These are phyloP conservation scores for Penicillium sp. DNA, from an alignment of 2,329 filamentous ascomycete genomes.

Conservation along the genomic window DNA sequence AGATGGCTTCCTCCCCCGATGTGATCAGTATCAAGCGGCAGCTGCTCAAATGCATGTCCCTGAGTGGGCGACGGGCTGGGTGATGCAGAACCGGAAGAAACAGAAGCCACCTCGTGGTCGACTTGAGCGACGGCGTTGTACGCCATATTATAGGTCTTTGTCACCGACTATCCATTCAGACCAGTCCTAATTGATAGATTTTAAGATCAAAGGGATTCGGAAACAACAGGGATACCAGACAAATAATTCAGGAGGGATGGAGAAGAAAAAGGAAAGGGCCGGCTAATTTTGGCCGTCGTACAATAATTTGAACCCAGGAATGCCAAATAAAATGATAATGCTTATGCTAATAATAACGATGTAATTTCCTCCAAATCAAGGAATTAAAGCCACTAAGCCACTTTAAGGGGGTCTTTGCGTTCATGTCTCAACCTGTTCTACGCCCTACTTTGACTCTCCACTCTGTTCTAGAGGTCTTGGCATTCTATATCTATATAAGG, in stretches of 20 bases:
- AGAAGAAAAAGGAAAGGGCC: neutral
- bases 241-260: slow-evolving; percentile 1
- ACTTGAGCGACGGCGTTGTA: slow-evolving; percentile 45
- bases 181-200: slow-evolving; percentile 9
- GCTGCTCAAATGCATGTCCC: slow-evolving; percentile 28
- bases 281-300: slow-evolving; percentile 7
- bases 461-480: slow-evolving; percentile 9
- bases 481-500: neutral
- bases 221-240: neutral
- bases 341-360: neutral
- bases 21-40: slow-evolving; percentile 33
- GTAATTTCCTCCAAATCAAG: slow-evolving; percentile 1
- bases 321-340: neutral
- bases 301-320: slow-evolving; percentile 1
- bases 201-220: neutral
- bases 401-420: neutral
- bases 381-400: neutral
- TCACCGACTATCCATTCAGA: slow-evolving; percentile 16
- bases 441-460: neutral
- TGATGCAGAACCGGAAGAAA: slow-evolving; percentile 37
- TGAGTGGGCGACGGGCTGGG: slow-evolving; percentile 30
- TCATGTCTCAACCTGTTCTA: neutral
- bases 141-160: slow-evolving; percentile 33
- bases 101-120: slow-evolving; percentile 40
- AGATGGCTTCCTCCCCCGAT: slow-evolving; percentile 29